Evolutionary conservation across 169 alveolate genomes (phyloP), one percentile per base, ranked within the genome.

Genomic region (Cystoisospora suis): DNA sequence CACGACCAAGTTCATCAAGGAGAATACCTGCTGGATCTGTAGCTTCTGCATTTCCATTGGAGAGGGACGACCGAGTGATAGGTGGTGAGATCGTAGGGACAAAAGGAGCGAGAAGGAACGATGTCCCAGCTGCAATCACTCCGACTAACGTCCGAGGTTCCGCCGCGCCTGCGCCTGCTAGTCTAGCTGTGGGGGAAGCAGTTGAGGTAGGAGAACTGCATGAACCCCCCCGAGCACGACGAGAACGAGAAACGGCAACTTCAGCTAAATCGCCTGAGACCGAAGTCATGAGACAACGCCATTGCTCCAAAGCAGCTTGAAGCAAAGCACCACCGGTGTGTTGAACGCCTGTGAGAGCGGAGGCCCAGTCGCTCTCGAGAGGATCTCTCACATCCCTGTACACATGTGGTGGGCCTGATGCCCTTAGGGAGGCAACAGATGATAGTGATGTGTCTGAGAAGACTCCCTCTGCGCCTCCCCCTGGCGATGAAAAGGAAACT

Each of bases 131-230:
- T n/a, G 90, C 81, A 49, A 46, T 40, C 3, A 42, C 44, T 3
- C 75, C 90, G 34, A 85, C 49, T 32, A 70, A 27, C 61, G 77
- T 44, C 47, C 32, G 15, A n/a, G 90, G 90, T 49, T 85, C 90
- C 7, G 90, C 90, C 6, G 81, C 90, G 7, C 83, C 90, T 5
- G 90, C 90, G 34, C 83, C 75, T 5, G 90, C 90, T 5, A 65
- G 70, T 38, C 90, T 3, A 3, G 83, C 90, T 17, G 70, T 40
- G 42, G 81, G 23, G 42, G 89, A 81, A 58, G 38, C 80, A 36
- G 77, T 47, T 42, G 59, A 58, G 45, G n/a, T n/a, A 34, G 56
- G 29, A 29, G 75, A 53, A 3, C 45, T n/a, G 36, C 77, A 36
- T n/a, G n/a, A n/a, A 1, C 53, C 83, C 32, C 58, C 6, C 1